These are phyloP conservation scores for Fusarium bulbicola DNA, from an alignment of 2,329 filamentous ascomycete species.

Conservation along the genomic window DNA sequence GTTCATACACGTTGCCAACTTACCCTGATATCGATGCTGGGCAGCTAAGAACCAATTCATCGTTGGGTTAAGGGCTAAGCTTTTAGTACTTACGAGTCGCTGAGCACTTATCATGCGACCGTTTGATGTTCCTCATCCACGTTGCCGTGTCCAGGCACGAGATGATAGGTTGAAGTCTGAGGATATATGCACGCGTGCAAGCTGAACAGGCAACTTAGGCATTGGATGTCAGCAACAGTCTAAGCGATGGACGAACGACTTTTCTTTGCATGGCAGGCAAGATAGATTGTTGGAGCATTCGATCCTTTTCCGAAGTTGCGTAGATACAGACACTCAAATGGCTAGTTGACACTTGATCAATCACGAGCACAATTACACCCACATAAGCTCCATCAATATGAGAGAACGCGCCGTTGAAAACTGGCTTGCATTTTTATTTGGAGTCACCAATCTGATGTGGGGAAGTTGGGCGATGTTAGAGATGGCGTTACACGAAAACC, in stretches of 20 bases:
- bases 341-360: background rate
- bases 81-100: constrained; percentile 16
- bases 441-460: constrained; percentile 2
- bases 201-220: background rate
- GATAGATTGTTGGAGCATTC: background rate
- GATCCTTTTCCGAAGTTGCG: background rate
- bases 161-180: background rate
- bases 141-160: constrained; percentile 1
- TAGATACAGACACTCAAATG: background rate
- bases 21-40: constrained; percentile 4
- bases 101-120: constrained; percentile 23
- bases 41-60: constrained; percentile 1
- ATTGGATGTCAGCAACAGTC: constrained; percentile 2
- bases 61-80: constrained; percentile 28
- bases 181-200: constrained; percentile 13
- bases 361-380: background rate
- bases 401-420: background rate
- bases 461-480: constrained; percentile 18
- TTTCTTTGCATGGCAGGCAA: background rate
- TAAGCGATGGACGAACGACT: background rate
- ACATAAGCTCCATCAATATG: background rate
- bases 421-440: background rate
- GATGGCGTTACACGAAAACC: constrained; percentile 31
- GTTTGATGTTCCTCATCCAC: constrained; percentile 20
- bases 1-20: constrained; percentile 19